These are phyloP conservation scores for Colletotrichum melonis DNA, from an alignment of 2,329 filamentous ascomycete genomes.

Conservation along the genomic window DNA sequence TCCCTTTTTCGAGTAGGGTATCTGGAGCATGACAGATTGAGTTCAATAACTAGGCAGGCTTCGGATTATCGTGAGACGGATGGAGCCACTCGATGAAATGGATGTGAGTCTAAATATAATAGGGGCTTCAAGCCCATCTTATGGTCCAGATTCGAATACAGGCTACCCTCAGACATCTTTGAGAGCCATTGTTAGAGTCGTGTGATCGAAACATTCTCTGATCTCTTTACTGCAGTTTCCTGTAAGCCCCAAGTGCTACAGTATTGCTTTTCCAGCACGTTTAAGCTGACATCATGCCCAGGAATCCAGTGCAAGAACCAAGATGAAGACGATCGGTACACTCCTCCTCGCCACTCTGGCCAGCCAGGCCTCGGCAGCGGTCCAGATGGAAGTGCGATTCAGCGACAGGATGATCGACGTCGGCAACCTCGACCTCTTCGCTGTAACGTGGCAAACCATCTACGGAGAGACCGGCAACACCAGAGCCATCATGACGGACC, in stretches of 20 bases:
- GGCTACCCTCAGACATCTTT: no score
- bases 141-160: no score
- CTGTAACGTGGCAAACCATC: conserved; percentile 31
- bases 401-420: conserved; percentile 36
- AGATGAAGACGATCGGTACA: conserved; percentile 26
- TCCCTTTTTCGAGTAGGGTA: no score
- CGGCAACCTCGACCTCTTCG: conserved; percentile 36
- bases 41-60: no score
- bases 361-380: conserved; percentile 14
- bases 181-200: rapidly evolving
- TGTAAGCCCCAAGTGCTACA: background rate
- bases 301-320: background rate
- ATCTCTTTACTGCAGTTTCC: no score
- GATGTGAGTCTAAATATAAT: no score
- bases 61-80: no score
- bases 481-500: conserved; percentile 31
- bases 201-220: no score
- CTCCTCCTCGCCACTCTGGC: conserved; percentile 23
- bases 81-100: no score
- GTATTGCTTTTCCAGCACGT: background rate
- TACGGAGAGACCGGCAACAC: conserved; percentile 34
- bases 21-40: no score
- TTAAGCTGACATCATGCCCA: background rate
- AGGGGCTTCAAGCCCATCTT: no score
- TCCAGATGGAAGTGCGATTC: conserved; percentile 36